Base-by-base conservation (phyloP, 495 filamentous ascomycete species). In the Neurospora terricola region DNA sequence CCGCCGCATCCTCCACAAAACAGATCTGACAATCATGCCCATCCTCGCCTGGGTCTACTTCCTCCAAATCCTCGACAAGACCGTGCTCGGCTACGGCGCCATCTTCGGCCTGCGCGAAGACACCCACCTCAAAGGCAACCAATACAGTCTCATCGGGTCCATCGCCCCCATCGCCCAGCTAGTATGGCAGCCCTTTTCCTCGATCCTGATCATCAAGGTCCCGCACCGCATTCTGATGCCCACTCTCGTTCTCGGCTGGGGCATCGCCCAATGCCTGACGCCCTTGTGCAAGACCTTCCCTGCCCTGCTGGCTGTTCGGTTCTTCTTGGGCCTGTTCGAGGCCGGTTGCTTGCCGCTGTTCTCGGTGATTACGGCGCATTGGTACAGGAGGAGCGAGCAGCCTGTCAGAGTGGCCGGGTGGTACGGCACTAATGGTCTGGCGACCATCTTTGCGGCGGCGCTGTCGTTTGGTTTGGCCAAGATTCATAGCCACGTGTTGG, bases 1-100 rank as follows among this genome's bases (percentile, higher is more conserved):
- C 73, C 80, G 84, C 69, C 86, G 86, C 7, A 90, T 91, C 73
- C 82, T 83, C 16, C 83, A 82, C n/a, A 91, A 90, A 78, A 91
- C 87, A 0, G 90, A 91, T 79, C 79, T 78, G 34, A 82, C 82
- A 34, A 90, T 91, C 69, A 81, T 91, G 4, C 66, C 83, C 12
- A 84, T 91, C 54, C 81, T 91, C 3, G 81, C 87, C 27, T 91
- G 89, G 90, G 88, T 90, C 11, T 91, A 91, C 75, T 90, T 91
- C 74, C 76, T 87, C 16, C 84, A 86, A 78, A 90, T 91, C 70
- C 83, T 91, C 5, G 89, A 92, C 82, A 92, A 91, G 78, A 81
- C 86, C 1, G 87, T 90, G 4, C 85, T 91, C 0, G 89, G 89
- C 34, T 89, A 89, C 75, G 88, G 87, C 70, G 88, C 88, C 37